Percentiles rank a stretch among this genome's conserved stretches.
Evolutionary conservation across 345 rosid genomes (phyloP).

Genomic region (Salix purpurea): DNA sequence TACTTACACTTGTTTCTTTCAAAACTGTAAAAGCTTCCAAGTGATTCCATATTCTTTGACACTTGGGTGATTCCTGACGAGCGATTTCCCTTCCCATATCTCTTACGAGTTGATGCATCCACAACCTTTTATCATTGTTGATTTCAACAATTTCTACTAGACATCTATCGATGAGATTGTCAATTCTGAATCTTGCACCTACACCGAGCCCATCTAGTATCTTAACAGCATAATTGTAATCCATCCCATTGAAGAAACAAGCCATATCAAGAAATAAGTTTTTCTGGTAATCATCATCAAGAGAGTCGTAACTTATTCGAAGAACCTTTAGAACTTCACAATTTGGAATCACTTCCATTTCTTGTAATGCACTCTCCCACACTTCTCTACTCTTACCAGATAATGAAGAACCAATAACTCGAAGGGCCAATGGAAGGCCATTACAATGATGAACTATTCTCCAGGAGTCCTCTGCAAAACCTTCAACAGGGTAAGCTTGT

Average conservation of each 20-base stretch:
- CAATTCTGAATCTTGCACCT: neutral
- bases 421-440: neutral
- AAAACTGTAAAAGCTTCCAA: neutral
- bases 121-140: neutral
- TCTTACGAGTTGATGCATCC: neutral
- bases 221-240: neutral
- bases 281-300: neutral
- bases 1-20: neutral
- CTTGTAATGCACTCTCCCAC: conserved; percentile 19
- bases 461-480: neutral
- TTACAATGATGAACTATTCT: neutral
- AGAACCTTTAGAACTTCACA: neutral
- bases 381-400: neutral
- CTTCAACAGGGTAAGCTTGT: neutral
- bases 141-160: neutral
- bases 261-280: neutral
- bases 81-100: neutral
- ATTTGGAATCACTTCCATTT: neutral
- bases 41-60: neutral
- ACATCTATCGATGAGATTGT: neutral
- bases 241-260: neutral
- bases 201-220: neutral
- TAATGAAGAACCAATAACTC: neutral
- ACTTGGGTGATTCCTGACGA: neutral
- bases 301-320: neutral